Conservation (phyloP, 2,329 filamentous ascomycete genomes). For the Colletotrichum endophyticum region DNA sequence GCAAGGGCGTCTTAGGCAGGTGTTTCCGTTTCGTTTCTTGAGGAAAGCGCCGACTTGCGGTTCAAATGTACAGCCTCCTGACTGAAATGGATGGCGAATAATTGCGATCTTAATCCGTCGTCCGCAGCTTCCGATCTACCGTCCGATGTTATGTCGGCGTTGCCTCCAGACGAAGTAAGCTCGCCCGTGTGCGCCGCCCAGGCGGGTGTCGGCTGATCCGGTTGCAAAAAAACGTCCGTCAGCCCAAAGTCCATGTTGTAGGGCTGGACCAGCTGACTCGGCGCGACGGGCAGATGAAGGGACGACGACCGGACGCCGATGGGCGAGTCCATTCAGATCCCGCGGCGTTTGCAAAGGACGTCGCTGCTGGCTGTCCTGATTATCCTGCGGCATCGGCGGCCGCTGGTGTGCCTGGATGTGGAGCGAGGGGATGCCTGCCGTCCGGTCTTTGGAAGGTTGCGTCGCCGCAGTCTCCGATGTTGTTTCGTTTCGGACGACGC, state of each 20-base stretch:
- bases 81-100: too few relatives aligned
- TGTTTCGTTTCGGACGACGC: background rate
- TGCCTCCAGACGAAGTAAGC: background rate
- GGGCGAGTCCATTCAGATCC: background rate
- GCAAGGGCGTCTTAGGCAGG: background rate
- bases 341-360: background rate
- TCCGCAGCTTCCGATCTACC: background rate
- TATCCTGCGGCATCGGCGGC: background rate
- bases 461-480: background rate
- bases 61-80: background rate
- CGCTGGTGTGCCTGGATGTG: background rate
- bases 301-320: background rate
- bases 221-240: background rate
- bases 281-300: background rate
- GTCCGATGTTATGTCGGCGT: background rate
- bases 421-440: constrained; percentile 1
- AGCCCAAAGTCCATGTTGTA: background rate
- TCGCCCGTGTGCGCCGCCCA: background rate
- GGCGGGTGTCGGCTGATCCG: background rate
- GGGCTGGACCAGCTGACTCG: constrained; percentile 1
- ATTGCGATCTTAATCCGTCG: background rate
- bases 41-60: background rate
- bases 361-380: background rate
- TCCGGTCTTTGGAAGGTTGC: background rate
- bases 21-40: background rate